Base-by-base conservation (phyloP, 2,329 filamentous ascomycete species). In the Exophiala phaeomuriformis region DNA sequence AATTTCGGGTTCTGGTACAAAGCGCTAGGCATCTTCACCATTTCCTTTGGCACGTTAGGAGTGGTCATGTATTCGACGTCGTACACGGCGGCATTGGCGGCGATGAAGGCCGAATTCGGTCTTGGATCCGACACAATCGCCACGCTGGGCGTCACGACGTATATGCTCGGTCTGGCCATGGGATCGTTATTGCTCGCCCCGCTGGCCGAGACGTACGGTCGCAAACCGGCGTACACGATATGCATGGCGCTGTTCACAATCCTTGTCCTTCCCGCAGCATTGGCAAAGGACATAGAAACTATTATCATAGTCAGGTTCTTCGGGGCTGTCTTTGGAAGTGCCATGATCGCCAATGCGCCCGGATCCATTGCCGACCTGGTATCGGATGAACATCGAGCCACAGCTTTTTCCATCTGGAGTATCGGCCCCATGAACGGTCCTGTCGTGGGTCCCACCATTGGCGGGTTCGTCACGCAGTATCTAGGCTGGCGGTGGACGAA, bases 401-500 rank as follows among this genome's bases (percentile, higher is more conserved):
- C 93, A n/a, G 85, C 85, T 40, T 88, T 95, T 69, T 88, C 83
- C 3, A 76, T 95, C 33, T 95, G 89, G 83, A 81, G 78, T 56
- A 82, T 95, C 50, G 90, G 88, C 0, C 90, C 90, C 0, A 79
- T 95, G 67, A 95, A 95, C 64, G 90, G 86, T 10, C 86, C 71
- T 48, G 72, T 69, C 70, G 72, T 82, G 31, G 83, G 85, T 0
- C 85, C 86, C 0, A 71, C 90, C 0, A 84, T 95, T 33, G 90
- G 90, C 27, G 90, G 90, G 0, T 94, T 95, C 61, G 80, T 86
- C 1, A 88, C 75, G 3, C 66, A 75, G 53, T 74, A 73, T 58
- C 73, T 93, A 2, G 89, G 88, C 7, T 96, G 90, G 90, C 74
- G 90, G 31, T 95, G 89, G 88, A 85, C 84, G 36, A 86, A 87